phyloP scores from a whole-genome alignment of 441 rosid genomes.

The Pelargonium myrrhifolium region DNA sequence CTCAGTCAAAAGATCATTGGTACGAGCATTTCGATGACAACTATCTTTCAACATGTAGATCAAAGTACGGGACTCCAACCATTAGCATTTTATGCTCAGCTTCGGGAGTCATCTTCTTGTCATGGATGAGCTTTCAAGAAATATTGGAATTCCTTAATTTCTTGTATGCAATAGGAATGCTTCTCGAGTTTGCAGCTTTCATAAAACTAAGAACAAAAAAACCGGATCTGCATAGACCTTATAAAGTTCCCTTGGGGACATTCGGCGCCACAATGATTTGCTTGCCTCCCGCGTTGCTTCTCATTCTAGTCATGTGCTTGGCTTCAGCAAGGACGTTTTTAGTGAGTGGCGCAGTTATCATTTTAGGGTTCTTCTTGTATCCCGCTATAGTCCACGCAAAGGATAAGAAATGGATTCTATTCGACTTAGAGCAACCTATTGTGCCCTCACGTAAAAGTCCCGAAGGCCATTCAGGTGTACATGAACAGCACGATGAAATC shows the following conservation, averaged over 20 bases:
- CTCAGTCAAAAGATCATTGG: background rate
- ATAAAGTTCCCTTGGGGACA: conserved; percentile 59
- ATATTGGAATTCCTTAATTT: conserved; percentile 77
- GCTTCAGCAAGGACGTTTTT: conserved; percentile 57
- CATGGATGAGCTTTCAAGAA: conserved; percentile 93
- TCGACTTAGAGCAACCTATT: conserved; percentile 27
- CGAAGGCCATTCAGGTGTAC: conserved; percentile 15
- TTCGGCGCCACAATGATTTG: conserved; percentile 54
- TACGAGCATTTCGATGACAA: conserved; percentile 2
- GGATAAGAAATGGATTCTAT: conserved; percentile 43
- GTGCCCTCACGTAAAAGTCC: conserved; percentile 3
- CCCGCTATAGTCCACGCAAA: conserved; percentile 44
- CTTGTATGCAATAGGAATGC: conserved; percentile 76
- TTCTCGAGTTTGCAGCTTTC: conserved; percentile 82
- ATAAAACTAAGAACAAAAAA: conserved; percentile 61
- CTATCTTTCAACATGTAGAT: conserved; percentile 32
- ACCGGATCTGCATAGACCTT: conserved; percentile 72
- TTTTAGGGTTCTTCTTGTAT: conserved; percentile 50
- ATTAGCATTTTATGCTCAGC: conserved; percentile 79
- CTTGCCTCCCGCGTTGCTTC: conserved; percentile 58
- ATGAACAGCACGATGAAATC: conserved; percentile 24
- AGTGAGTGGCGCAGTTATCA: conserved; percentile 44
- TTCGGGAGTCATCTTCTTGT: conserved; percentile 71
- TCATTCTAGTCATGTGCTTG: conserved; percentile 68
- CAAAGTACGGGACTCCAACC: conserved; percentile 86